Evolutionary conservation across 331 rosid species (phyloP).

Genomic region (Malus hybrid): DNA sequence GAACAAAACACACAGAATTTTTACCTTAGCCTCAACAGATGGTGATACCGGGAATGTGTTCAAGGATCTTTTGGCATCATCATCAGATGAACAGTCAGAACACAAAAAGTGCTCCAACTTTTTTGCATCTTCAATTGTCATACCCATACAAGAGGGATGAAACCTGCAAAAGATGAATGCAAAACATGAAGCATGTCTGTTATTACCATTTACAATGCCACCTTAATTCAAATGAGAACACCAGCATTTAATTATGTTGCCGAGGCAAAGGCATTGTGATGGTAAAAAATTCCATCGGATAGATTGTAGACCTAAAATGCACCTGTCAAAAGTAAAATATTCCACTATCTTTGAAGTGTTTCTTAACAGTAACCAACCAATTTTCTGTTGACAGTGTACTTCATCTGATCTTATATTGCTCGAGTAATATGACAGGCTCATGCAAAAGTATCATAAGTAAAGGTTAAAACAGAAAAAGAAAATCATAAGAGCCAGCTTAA

Average conservation of each 20-base stretch:
- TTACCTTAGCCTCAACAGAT: constrained; percentile 48
- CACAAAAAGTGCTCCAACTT: constrained; percentile 55
- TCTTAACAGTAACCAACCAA: background rate
- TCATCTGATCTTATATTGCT: background rate
- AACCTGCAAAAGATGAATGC: constrained; percentile 30
- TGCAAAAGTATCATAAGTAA: background rate
- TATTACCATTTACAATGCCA: background rate
- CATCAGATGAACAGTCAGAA: constrained; percentile 52
- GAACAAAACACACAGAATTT: background rate
- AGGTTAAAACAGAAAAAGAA: background rate
- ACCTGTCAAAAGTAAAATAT: background rate
- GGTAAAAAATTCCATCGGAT: background rate
- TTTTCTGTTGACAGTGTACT: background rate
- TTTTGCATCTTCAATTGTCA: constrained; percentile 66
- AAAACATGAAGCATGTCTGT: background rate
- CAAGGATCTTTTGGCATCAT: constrained; percentile 45
- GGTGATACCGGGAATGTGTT: constrained; percentile 47
- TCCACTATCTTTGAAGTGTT: background rate
- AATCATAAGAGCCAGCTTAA: background rate
- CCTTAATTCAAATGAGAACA: background rate
- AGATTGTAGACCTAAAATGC: background rate
- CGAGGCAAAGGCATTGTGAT: background rate
- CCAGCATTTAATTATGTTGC: background rate
- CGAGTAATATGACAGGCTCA: background rate
- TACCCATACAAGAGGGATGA: constrained; percentile 66